Evolutionary conservation across 306 rosid genomes (phyloP), one percentile per base, ranked within the genome.

Genomic region (Prunus padus): DNA sequence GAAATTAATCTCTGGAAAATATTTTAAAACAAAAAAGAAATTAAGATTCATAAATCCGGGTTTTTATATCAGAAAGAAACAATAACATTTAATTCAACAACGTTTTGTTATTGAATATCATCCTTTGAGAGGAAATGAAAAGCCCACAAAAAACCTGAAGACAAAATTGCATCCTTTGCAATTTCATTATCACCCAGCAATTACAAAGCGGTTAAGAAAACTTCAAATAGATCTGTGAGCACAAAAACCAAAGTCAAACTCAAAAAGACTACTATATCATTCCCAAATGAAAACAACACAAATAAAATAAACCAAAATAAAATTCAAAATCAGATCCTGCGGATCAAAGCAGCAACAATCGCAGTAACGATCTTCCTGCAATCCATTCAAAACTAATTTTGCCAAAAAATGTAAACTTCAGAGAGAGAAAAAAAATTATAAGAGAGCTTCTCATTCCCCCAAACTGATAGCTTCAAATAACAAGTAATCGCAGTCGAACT

Each of bases 191-290:
- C 30, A 15, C 5, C 26, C 59, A 57, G 19, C 75, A 30, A 44
- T 5, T 33, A 76, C 42, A 15, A 52, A 14, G 7, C 22, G 4
- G 8, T 8, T 31, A 54, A 31, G 16, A 46, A 63, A 22, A 64
- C 18, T 25, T 18, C 28, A 49, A 37, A 67, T 11, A 60, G 79
- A 80, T 73, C 79, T 37, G 51, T 20, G 15, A 60, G 50, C 70
- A 80, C 33, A 73, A 22, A 73, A 25, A 33, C 63, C 67, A 28
- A 67, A 45, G 76, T 67, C 20, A 50, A 70, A 60, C 30, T 16
- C 28, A 16, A 20, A 8, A 49, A 28, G 1, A 57, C 4, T 9
- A 10, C 18, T 11, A 8, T 13, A 4, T 26, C 62, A 49, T 15
- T 57, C 22, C 47, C 33, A 55, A 12, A 56, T 12, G 2, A 3